phyloP scores from a whole-genome alignment of 306 rosid genomes.

The Rubus idaeus region DNA sequence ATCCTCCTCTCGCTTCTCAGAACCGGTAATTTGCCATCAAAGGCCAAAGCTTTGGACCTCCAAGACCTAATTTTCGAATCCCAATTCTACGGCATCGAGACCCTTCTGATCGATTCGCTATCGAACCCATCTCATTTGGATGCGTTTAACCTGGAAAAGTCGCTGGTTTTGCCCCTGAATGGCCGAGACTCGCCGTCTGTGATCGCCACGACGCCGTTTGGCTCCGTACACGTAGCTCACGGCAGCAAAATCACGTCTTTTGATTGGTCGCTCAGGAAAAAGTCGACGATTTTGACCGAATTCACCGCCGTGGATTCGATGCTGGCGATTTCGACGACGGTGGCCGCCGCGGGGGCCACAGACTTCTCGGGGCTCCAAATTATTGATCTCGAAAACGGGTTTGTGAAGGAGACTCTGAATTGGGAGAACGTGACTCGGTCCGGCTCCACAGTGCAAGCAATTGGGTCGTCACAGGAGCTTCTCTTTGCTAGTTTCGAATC shows the following conservation, averaged over 20 bases:
- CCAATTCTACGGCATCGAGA: slow-evolving; percentile 74
- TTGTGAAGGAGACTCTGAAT: slow-evolving; percentile 44
- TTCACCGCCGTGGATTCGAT: slow-evolving; percentile 87
- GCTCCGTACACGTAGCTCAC: slow-evolving; percentile 78
- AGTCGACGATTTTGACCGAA: slow-evolving; percentile 72
- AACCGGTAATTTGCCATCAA: slow-evolving; percentile 85
- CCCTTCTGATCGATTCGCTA: slow-evolving; percentile 52
- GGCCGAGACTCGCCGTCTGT: slow-evolving; percentile 79
- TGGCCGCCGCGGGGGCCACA: slow-evolving; percentile 88
- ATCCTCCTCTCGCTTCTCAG: slow-evolving; percentile 84
- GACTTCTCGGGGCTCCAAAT: slow-evolving; percentile 89
- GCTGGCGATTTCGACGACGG: slow-evolving; percentile 56
- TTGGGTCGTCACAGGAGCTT: slow-evolving; percentile 59
- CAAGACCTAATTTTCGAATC: slow-evolving; percentile 79
- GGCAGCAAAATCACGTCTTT: slow-evolving; percentile 90
- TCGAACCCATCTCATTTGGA: slow-evolving; percentile 84
- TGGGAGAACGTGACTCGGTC: slow-evolving; percentile 92
- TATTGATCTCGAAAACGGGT: slow-evolving; percentile 56
- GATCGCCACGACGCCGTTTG: slow-evolving; percentile 64
- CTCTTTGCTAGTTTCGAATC: slow-evolving; percentile 88
- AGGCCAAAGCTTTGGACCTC: slow-evolving; percentile 63
- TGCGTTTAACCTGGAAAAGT: slow-evolving; percentile 76
- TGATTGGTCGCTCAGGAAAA: slow-evolving; percentile 85
- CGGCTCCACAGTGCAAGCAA: slow-evolving; percentile 84
- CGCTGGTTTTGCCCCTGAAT: slow-evolving; percentile 50